Base-by-base conservation (phyloP, 441 rosid species). In the Capsella rubella region DNA sequence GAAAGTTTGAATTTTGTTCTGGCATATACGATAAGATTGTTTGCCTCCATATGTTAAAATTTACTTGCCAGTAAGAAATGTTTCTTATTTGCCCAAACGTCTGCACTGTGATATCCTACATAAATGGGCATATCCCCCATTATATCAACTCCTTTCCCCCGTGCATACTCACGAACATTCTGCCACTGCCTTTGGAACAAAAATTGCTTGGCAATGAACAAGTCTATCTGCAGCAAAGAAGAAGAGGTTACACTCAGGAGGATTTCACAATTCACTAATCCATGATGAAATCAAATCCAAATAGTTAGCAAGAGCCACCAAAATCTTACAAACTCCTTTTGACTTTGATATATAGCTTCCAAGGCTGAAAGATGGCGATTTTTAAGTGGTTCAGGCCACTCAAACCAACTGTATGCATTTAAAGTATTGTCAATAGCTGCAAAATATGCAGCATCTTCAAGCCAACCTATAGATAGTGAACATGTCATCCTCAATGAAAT, bases 41-140 rank as follows among this genome's bases (percentile, higher is more conserved):
- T 59, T 34, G 40, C 16, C 62, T 62, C 42, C 42, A 47, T 63
- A 35, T 37, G 51, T 34, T 6, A 65, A 69, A 52, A 35, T 62
- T 35, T 68, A 69, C 86, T 74, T 79, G 85, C 99, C 92, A 95
- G 82, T 68, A 89, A 83, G 80, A 95, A 95, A 42, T 88, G 91
- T 67, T 86, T 91, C 79, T 83, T 92, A 76, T 92, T 92, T 76
- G 98, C 98, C 99, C 99, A 95, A 75, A 95, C 98, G 83, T 90
- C 98, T 62, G 97, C 99, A 87, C 98, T 90, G 73, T 92, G 98
- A 79, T 92, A 92, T 45, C 91, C 99, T 35, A 90, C 97, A 74
- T 95, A 95, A 57, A 95, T 92, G 62, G 99, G 97, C 99, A 95
- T 95, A 85, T 95, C 99, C 27, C 99, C 99, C 99, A 95, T 92